Evolutionary conservation across 352 stramenopile genomes (phyloP).

Genomic region (Phytopythium mirpurense): DNA sequence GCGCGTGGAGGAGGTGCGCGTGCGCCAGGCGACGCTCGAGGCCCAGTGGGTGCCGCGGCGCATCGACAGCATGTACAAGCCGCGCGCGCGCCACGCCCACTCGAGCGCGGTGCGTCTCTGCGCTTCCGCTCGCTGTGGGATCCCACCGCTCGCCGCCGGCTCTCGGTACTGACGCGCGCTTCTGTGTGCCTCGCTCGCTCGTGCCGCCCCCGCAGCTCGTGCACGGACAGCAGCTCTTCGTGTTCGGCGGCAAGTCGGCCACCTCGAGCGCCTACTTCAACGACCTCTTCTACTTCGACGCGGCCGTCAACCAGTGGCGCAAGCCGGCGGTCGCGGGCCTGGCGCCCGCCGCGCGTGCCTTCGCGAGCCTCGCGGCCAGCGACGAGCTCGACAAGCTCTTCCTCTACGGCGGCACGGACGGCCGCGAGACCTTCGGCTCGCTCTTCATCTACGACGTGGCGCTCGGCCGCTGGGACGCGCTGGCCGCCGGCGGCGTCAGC

Average conservation of each 20-base stretch:
- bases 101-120: conserved; percentile 41
- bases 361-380: conserved; percentile 41
- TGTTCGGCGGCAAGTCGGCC: conserved; percentile 67
- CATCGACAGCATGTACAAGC: conserved; percentile 57
- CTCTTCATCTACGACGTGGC: conserved; percentile 53
- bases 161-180: too few relatives aligned
- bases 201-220: conserved; percentile 22
- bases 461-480: conserved; percentile 47
- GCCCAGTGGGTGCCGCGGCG: conserved; percentile 42
- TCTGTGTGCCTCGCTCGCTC: too few relatives aligned
- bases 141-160: too few relatives aligned
- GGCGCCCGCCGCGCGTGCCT: conserved; percentile 35
- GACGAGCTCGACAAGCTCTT: conserved; percentile 51
- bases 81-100: conserved; percentile 46
- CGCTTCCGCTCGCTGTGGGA: too few relatives aligned
- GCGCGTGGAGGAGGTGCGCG: conserved; percentile 54
- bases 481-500: conserved; percentile 17
- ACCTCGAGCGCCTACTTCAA: conserved; percentile 43
- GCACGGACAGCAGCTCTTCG: conserved; percentile 54
- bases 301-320: conserved; percentile 51
- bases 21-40: conserved; percentile 41
- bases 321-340: conserved; percentile 26
- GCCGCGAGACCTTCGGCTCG: conserved; percentile 47
- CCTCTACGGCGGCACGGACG: conserved; percentile 56
- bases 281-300: conserved; percentile 76